A percentile compares a stretch with the other conserved stretches of the same genome.
phyloP scores from a whole-genome alignment of 108 stramenopile species.

The Fragilaria radians region DNA sequence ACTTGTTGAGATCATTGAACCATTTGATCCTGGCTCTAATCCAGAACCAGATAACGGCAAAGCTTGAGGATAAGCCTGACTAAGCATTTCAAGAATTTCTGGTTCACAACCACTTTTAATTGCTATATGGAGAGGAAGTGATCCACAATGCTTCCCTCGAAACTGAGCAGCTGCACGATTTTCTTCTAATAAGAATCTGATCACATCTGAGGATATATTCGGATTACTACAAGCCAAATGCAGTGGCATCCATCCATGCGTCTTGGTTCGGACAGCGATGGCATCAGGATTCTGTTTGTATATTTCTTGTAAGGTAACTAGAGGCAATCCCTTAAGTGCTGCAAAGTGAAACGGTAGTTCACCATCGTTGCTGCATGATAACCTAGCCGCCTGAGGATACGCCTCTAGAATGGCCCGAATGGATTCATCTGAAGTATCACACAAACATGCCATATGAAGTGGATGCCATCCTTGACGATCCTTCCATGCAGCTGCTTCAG shows the following conservation, averaged over 20 bases:
- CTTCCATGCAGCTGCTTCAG: slow-evolving; percentile 16
- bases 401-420: slow-evolving; percentile 27
- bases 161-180: slow-evolving; percentile 26
- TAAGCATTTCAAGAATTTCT: slow-evolving; percentile 43
- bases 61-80: slow-evolving; percentile 44
- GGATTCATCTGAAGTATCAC: slow-evolving; percentile 22
- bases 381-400: slow-evolving; percentile 34
- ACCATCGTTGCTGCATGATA: slow-evolving; percentile 23
- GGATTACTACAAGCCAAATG: slow-evolving; percentile 34
- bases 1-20: too few species aligned
- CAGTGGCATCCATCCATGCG: slow-evolving; percentile 33
- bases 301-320: slow-evolving; percentile 21
- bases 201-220: slow-evolving; percentile 26
- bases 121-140: slow-evolving; percentile 34
- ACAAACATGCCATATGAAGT: slow-evolving; percentile 30
- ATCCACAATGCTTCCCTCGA: slow-evolving; percentile 29
- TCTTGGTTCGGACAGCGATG: slow-evolving; percentile 21
- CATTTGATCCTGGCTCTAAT: too few species aligned
- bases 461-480: slow-evolving; percentile 40
- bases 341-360: slow-evolving; percentile 38
- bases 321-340: slow-evolving; percentile 25
- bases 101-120: slow-evolving; percentile 23
- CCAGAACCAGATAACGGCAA: too few species aligned
- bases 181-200: slow-evolving; percentile 20
- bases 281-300: slow-evolving; percentile 36